A percentile compares a stretch with the other conserved stretches of the same genome.
Conservation (phyloP, 73 alveolate species). For the Stentor coeruleus region DNA sequence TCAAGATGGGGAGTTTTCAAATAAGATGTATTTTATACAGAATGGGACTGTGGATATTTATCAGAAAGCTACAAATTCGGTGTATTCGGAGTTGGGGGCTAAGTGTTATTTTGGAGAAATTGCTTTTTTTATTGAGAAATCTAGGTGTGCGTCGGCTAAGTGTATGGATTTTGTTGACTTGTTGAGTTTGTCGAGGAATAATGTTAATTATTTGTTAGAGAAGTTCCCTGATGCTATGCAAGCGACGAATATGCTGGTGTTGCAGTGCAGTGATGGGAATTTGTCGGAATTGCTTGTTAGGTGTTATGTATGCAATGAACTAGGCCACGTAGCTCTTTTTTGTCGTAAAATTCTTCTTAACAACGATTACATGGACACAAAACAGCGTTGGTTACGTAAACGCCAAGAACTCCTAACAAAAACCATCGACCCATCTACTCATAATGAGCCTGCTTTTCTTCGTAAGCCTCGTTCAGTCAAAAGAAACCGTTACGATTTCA, state of each 20-base stretch:
- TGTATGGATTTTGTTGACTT: constrained; percentile 51
- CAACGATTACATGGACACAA: constrained; percentile 2
- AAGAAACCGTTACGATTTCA: not conserved
- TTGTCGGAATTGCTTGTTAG: not conserved
- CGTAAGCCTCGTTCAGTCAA: too few relatives aligned
- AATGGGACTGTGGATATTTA: constrained; percentile 46
- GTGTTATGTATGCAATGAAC: constrained; percentile 42
- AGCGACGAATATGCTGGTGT: not conserved
- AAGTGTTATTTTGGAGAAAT: constrained; percentile 66
- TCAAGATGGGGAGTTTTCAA: constrained; percentile 43
- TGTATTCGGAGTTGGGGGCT: constrained; percentile 34
- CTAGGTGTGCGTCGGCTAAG: constrained; percentile 50
- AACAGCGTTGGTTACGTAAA: not conserved
- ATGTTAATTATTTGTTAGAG: constrained; percentile 14
- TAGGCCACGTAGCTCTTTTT: constrained; percentile 37
- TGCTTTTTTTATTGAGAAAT: constrained; percentile 41
- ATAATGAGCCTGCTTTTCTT: too few relatives aligned
- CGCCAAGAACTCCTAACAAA: not conserved
- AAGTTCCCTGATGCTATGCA: constrained; percentile 42
- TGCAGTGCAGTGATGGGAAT: not conserved
- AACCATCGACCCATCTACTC: not conserved
- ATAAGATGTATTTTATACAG: constrained; percentile 40
- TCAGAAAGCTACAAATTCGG: constrained; percentile 39
- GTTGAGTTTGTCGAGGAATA: constrained; percentile 1
- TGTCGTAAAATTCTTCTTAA: constrained; percentile 29